A percentile compares a stretch with the other conserved stretches of the same genome.
Evolutionary conservation across 2,329 filamentous ascomycete species (phyloP).

Genomic region (Trichocomaceae sp.): DNA sequence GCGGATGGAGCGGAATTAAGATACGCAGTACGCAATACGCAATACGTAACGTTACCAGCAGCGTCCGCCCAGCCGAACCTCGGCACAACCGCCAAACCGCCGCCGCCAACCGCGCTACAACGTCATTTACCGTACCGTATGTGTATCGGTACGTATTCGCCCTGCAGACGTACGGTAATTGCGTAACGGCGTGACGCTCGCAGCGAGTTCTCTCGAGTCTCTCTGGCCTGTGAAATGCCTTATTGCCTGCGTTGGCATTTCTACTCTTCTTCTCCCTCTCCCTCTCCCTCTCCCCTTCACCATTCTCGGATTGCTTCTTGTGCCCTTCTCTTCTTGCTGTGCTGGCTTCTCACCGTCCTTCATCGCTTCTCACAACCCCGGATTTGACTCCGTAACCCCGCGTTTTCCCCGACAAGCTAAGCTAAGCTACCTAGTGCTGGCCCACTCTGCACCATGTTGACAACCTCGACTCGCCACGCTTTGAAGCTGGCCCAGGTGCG

Average conservation of each 20-base stretch:
- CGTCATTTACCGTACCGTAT: background rate
- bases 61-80: background rate
- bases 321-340: background rate
- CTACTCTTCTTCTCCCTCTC: too few relatives aligned
- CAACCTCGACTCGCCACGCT: slow-evolving; percentile 33
- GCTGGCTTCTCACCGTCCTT: background rate
- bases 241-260: background rate
- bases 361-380: slow-evolving; percentile 1
- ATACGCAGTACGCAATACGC: background rate
- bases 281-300: background rate
- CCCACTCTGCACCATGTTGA: slow-evolving; percentile 22
- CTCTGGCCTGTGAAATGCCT: too few relatives aligned
- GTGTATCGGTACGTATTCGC: background rate
- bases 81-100: background rate
- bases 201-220: too few relatives aligned
- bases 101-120: background rate
- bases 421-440: background rate
- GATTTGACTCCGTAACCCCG: slow-evolving; percentile 6
- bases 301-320: background rate
- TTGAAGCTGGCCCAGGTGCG: slow-evolving; percentile 33
- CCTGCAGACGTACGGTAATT: too few relatives aligned
- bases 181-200: background rate
- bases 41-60: background rate
- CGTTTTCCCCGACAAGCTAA: slow-evolving; percentile 9
- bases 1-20: background rate